Evolutionary conservation across 306 rosid genomes (phyloP).

Genomic region (Bauhinia variegata): DNA sequence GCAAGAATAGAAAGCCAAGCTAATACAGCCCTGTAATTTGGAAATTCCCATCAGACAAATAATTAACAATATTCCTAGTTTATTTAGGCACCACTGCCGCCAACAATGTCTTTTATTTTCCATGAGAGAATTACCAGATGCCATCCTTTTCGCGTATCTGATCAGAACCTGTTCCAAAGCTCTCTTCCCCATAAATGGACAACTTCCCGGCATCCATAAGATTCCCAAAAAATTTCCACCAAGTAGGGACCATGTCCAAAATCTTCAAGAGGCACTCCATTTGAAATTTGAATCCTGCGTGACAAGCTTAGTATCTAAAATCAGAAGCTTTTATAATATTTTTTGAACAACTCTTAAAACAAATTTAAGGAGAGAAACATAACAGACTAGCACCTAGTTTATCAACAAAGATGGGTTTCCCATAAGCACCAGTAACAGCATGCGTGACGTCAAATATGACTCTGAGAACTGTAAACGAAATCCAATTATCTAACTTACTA

Average conservation of each 20-base stretch:
- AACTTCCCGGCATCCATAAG: constrained; percentile 91
- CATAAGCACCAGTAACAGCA: constrained; percentile 97
- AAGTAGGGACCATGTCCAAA: constrained; percentile 98
- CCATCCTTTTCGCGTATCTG: constrained; percentile 99
- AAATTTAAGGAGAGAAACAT: constrained; percentile 33
- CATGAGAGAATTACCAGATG: constrained; percentile 70
- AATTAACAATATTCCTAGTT: no score
- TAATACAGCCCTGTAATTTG: constrained; percentile 81
- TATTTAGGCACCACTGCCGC: neutral
- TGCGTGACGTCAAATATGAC: constrained; percentile 86
- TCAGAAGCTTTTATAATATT: constrained; percentile 35
- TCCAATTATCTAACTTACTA: constrained; percentile 12
- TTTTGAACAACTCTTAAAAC: constrained; percentile 10
- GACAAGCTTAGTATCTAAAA: constrained; percentile 39
- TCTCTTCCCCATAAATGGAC: constrained; percentile 96
- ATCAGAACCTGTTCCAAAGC: constrained; percentile 98
- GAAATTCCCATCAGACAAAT: constrained; percentile 28
- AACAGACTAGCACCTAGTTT: constrained; percentile 84
- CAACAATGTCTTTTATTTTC: neutral
- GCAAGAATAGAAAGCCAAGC: constrained; percentile 98
- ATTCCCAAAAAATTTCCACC: constrained; percentile 98
- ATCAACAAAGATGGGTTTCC: constrained; percentile 90
- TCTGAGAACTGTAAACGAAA: neutral
- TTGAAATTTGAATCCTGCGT: constrained; percentile 80
- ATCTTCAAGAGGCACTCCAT: constrained; percentile 94